Evolutionary conservation across 192 early-diverging fungal genomes (phyloP), one percentile per base, ranked within the genome.

Genomic region (Dissophora ornata): DNA sequence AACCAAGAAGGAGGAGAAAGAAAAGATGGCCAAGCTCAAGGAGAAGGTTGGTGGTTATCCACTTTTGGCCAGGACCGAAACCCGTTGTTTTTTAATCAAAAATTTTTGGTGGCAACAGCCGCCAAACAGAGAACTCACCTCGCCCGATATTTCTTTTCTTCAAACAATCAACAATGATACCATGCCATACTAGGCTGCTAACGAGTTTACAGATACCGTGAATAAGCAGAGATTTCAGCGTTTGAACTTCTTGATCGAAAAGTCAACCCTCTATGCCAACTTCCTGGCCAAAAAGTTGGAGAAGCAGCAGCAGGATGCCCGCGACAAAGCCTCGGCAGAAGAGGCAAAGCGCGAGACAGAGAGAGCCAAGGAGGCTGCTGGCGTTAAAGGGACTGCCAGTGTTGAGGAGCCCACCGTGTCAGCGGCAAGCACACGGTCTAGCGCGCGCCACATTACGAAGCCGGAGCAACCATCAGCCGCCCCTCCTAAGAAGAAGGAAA

Each of bases 261-360:
- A 91, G 65, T 94, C 95, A 0, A 86, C 92, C 2, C 86, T 91
- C 0, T 97, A 95, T 73, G 89, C 90, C 38, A 85, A 84, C 29
- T 94, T 95, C 69, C 80, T 97, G 3, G 86, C 88, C 1, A 69
- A 86, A n/a, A 89, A 91, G 75, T 80, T 97, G 51, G 89, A 94
- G 53, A 84, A 80, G 52, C 90, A 92, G 48, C 90, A 93, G 57
- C 78, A 87, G 40, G 89, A 94, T 62, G 86, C 87, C 38, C 79
- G 85, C 12, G 85, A 84, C 42, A 83, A 65, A 36, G 79, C 85
- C 19, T 48, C 65, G 16, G 70, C 59, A 16, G 64, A 66, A 25
- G 77, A 80, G 36, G 32, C 36, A 45, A 68, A 58, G 26, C 58
- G 48, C 2, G 55, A 45, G 28, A 38, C 40, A 28, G 48, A 56